Conservation (phyloP, 1,284 basidiomycete genomes). For the Ganoderma boninense region DNA sequence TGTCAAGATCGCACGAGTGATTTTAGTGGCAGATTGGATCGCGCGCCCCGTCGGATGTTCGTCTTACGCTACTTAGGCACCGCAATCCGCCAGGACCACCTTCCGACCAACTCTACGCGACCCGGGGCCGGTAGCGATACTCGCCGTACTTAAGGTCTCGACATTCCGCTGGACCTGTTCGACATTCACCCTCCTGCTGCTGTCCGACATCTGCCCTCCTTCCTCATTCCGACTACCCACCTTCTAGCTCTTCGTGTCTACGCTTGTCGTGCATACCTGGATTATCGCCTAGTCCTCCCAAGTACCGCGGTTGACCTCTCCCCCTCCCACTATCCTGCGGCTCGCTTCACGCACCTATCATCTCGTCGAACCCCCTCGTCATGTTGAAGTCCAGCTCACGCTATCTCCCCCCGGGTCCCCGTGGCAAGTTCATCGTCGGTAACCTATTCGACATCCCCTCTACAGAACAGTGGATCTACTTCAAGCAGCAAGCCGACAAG, state of each 20-base stretch:
- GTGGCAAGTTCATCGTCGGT: conserved; percentile 28
- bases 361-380: not conserved
- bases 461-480: conserved; percentile 31
- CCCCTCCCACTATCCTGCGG: not conserved
- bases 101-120: conserved; percentile 9
- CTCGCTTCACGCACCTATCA: not conserved
- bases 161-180: not conserved
- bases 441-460: conserved; percentile 30
- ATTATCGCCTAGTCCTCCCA: not conserved
- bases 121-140: not conserved
- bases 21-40: not conserved
- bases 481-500: conserved; percentile 24
- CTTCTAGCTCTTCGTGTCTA: not conserved
- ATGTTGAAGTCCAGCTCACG: conserved; percentile 17
- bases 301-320: not conserved
- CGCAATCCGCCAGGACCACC: conserved; percentile 18
- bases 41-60: not conserved
- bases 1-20: not conserved
- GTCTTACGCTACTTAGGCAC: conserved; percentile 12
- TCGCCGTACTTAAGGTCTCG: conserved; percentile 6
- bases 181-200: not conserved
- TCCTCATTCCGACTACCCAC: not conserved
- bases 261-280: not conserved
- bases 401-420: conserved; percentile 30
- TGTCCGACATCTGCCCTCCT: not conserved